These are phyloP conservation scores for Termitomyces sp. DNA, from an alignment of 768 basidiomycete genomes.

Conservation along the genomic window DNA sequence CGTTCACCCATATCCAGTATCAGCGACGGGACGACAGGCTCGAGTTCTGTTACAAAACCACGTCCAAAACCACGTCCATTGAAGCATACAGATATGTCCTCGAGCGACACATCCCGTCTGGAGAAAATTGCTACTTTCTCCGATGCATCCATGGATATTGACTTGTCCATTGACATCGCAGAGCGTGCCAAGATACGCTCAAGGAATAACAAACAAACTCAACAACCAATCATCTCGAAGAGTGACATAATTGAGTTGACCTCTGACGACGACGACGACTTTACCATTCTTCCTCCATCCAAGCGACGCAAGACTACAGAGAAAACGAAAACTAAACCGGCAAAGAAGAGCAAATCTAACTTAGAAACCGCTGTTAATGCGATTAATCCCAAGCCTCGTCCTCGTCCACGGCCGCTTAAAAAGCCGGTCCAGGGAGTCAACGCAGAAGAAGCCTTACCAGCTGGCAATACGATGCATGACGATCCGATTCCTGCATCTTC, in stretches of 20 bases:
- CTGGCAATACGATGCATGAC: not conserved
- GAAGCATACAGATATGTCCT: conserved; percentile 3
- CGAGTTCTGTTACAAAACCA: conserved; percentile 12
- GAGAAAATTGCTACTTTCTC: not conserved
- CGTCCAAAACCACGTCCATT: conserved; percentile 27
- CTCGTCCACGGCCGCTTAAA: conserved; percentile 6
- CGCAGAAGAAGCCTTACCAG: conserved; percentile 1
- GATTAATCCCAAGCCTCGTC: conserved; percentile 3
- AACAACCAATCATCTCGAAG: not conserved
- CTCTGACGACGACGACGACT: conserved; percentile 33
- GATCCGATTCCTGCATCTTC: conserved; percentile 14
- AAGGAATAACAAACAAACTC: conserved; percentile 22
- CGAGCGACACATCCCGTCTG: not conserved
- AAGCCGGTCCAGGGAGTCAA: not conserved
- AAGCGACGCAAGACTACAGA: conserved; percentile 14
- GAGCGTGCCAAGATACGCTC: conserved; percentile 55
- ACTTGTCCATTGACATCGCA: conserved; percentile 35
- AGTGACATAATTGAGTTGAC: conserved; percentile 39
- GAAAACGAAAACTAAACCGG: conserved; percentile 20
- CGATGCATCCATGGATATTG: conserved; percentile 8
- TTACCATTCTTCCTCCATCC: conserved; percentile 22
- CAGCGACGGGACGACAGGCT: not conserved
- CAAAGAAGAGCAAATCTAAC: conserved; percentile 8
- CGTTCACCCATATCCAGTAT: not conserved
- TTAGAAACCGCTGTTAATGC: conserved; percentile 13